phyloP scores from a whole-genome alignment of 2,329 filamentous ascomycete genomes.

The Hypoxylon sp. region DNA sequence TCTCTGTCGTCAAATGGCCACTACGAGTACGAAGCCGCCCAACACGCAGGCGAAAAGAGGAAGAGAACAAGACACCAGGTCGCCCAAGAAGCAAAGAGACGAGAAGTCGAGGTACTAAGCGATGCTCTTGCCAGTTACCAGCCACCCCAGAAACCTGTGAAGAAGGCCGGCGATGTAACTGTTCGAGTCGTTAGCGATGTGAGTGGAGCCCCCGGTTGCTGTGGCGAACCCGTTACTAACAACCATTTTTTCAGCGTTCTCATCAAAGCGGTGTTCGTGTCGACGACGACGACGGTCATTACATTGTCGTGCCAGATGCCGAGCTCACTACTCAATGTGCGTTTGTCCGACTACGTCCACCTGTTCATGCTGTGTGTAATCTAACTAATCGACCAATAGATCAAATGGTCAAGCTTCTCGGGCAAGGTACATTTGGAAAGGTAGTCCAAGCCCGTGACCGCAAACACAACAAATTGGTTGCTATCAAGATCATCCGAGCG shows the following conservation, averaged over 20 bases:
- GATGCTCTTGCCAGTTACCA: conserved; percentile 83
- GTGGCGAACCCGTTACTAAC: conserved; percentile 24
- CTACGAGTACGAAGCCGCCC: conserved; percentile 75
- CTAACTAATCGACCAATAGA: conserved; percentile 64
- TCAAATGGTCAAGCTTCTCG: conserved; percentile 87
- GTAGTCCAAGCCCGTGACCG: conserved; percentile 93
- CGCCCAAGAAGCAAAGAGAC: conserved; percentile 83
- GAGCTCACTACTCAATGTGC: conserved; percentile 90
- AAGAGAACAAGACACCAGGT: conserved; percentile 84
- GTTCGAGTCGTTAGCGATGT: conserved; percentile 74
- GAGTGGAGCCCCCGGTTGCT: conserved; percentile 51
- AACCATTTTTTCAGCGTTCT: conserved; percentile 35
- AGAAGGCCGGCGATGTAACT: conserved; percentile 85
- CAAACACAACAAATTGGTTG: conserved; percentile 80
- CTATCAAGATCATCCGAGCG: conserved; percentile 97
- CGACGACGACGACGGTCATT: conserved; percentile 97
- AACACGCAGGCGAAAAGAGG: conserved; percentile 83
- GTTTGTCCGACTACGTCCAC: conserved; percentile 52
- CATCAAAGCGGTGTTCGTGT: conserved; percentile 74
- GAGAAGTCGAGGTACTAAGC: conserved; percentile 76
- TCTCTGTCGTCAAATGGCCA: conserved; percentile 72
- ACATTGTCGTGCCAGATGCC: conserved; percentile 89
- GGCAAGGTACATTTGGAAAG: conserved; percentile 98
- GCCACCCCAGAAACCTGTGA: conserved; percentile 86
- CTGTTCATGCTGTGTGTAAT: background rate